Evolutionary conservation across 192 early-diverging fungal genomes (phyloP), one percentile per base, ranked within the genome.

Genomic region (Geranomyces variabilis): DNA sequence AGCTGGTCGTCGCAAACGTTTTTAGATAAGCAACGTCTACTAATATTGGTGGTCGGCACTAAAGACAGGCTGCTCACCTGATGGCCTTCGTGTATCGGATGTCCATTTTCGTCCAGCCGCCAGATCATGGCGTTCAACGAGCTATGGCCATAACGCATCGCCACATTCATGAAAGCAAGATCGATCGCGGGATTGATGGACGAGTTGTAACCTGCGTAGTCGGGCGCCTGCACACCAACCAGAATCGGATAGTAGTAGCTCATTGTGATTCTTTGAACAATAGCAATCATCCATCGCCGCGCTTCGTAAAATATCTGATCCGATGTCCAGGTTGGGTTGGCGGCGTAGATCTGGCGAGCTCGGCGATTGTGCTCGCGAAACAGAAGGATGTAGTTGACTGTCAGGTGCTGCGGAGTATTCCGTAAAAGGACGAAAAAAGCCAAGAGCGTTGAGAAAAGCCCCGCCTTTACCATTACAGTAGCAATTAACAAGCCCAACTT

Each of bases 361-460:
- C 73, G 67, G n/a, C 81, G 57, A 34, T 82, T 82, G 63, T 82
- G 81, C 46, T 82, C 81, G 59, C 81, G 79, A 57, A 75, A 45
- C 12, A 69, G 59, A 10, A 68, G 63, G 22, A 74, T 58, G 48
- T 66, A 72, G 15, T 29, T 34, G 28, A 65, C 58, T 48, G 56
- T 30, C 26, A 70, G 56, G 49, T 69, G 63, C 72, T 69, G 29
- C 36, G 14, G n/a, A 55, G 51, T 28, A 14, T 4, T 55, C 26
- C 4, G 51, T 55, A 47, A 46, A 48, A n/a, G 12, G 46, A 12
- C 19, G 19, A 14, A 14, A 12, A 47, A 19, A 47, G 19, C 12
- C 12, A 47, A 47, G 12, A 47, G 12, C 46, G 46, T 19, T 47
- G 19, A 19, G 19, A 47, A 47, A 47, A 47, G 12, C n/a, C n/a